Percentiles rank a stretch among this genome's conserved stretches.
phyloP scores from a whole-genome alignment of 306 rosid genomes.

The Malus orientalis region DNA sequence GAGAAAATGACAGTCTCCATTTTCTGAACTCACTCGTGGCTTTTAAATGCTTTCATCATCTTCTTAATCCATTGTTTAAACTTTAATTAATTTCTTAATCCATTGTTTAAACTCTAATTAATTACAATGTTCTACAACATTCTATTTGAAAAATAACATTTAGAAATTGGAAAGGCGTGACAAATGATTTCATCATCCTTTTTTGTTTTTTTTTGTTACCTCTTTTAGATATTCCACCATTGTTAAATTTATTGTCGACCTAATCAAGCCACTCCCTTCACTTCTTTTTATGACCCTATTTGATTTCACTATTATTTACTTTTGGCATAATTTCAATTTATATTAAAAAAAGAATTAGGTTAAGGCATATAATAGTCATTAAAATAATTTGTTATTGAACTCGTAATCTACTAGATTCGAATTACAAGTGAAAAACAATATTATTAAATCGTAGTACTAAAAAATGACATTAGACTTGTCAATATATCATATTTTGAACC shows the following conservation, averaged over 20 bases:
- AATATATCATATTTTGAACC: too few species aligned
- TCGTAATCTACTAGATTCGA: too few species aligned
- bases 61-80: background rate
- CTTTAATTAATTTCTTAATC: too few species aligned
- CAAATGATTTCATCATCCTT: slow-evolving; percentile 6
- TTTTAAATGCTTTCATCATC: slow-evolving; percentile 4
- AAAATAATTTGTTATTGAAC: too few species aligned
- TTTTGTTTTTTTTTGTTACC: background rate
- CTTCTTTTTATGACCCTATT: background rate
- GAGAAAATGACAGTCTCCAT: background rate
- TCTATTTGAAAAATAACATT: too few species aligned
- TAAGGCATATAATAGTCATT: background rate
- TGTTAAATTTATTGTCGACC: slow-evolving; percentile 4
- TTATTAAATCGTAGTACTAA: too few species aligned
- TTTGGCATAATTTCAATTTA: background rate
- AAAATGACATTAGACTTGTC: too few species aligned
- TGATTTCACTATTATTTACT: background rate
- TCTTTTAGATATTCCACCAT: background rate
- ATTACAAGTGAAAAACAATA: too few species aligned
- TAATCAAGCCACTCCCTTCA: slow-evolving; percentile 8
- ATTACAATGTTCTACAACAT: background rate
- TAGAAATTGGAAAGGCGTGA: background rate
- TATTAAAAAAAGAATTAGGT: too few species aligned
- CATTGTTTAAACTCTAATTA: too few species aligned
- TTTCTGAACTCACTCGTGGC: background rate